Evolutionary conservation across 1,139 yeast genomes (phyloP), one percentile per base, ranked within the genome.

Genomic region (Candida sp.): DNA sequence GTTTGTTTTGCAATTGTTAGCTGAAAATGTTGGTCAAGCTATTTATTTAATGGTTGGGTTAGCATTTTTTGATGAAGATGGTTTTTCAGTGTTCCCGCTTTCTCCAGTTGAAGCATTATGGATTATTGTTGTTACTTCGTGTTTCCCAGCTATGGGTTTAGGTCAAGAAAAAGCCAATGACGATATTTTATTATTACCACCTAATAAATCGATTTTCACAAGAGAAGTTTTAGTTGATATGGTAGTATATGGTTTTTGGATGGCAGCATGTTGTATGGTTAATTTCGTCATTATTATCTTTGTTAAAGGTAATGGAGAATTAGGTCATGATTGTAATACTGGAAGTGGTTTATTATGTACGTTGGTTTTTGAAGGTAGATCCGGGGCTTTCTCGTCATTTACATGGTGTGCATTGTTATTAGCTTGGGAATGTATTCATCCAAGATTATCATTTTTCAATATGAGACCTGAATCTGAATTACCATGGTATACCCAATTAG

Each of bases 371-470:
- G 71, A 79, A 52, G 87, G 88, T 2, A 79, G 96, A 55, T 80
- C 95, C 1, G 77, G 84, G 2, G 76, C 89, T 0, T 87, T 87
- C 66, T 84, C 84, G 4, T 79, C 83, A 5, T 82, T 87, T 84
- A 87, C 95, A 1, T 87, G 95, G 95, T 78, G 90, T 63, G 82
- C 90, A 5, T 73, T 87, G 46, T 61, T 87, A 23, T 68, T 86
- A 43, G 95, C 95, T 1, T 87, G 95, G 93, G 95, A 87, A 62
- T 87, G 87, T 52, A 74, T 85, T 44, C 89, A 86, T 57, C 69
- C 84, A 65, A 70, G 82, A 49, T 72, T 82, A 52, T 85, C 93
- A 1, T 69, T 87, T 50, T 84, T 86, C 61, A 67, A 70, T 41
- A 82, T 84, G 87, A 75, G 81, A 45, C 86, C 86, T 25, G 85